A percentile compares a stretch with the other conserved stretches of the same genome.
phyloP scores from a whole-genome alignment of 2,329 filamentous ascomycete genomes.

The Rhinocladiella similis region DNA sequence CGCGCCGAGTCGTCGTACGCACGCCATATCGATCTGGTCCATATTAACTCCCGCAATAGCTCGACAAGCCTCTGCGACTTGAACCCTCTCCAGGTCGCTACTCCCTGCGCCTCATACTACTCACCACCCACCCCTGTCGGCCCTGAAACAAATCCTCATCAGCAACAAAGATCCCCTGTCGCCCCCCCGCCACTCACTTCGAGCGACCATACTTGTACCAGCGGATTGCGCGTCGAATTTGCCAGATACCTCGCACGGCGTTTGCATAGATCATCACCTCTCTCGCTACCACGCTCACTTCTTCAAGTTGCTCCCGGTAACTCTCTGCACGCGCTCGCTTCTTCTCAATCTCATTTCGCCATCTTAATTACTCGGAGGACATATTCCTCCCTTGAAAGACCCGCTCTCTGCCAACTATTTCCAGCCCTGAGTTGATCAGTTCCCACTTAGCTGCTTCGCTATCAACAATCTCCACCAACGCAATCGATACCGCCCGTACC shows the following conservation, averaged over 20 bases:
- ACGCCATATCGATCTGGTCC: too few relatives aligned
- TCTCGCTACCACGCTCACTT: neutral
- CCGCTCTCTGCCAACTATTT: neutral
- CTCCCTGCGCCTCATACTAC: neutral
- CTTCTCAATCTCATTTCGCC: neutral
- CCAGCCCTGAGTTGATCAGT: neutral
- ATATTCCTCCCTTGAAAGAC: neutral
- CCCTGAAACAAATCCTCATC: constrained; percentile 24
- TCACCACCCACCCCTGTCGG: neutral
- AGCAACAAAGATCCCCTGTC: constrained; percentile 11
- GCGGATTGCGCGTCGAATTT: neutral
- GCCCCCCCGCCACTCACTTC: constrained; percentile 19
- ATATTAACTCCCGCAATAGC: too few relatives aligned
- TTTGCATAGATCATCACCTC: neutral
- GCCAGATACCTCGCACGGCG: constrained; percentile 1
- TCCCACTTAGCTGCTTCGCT: neutral
- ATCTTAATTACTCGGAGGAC: too few relatives aligned
- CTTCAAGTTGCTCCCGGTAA: too few relatives aligned
- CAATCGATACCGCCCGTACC: constrained; percentile 8
- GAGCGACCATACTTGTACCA: constrained; percentile 9
- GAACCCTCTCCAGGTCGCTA: neutral
- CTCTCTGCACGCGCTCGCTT: neutral
- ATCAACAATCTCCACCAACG: constrained; percentile 13
- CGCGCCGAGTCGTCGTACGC: too few relatives aligned
- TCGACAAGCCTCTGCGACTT: neutral